Evolutionary conservation across 1,284 basidiomycete species (phyloP).

Genomic region (Naganishia sp.): DNA sequence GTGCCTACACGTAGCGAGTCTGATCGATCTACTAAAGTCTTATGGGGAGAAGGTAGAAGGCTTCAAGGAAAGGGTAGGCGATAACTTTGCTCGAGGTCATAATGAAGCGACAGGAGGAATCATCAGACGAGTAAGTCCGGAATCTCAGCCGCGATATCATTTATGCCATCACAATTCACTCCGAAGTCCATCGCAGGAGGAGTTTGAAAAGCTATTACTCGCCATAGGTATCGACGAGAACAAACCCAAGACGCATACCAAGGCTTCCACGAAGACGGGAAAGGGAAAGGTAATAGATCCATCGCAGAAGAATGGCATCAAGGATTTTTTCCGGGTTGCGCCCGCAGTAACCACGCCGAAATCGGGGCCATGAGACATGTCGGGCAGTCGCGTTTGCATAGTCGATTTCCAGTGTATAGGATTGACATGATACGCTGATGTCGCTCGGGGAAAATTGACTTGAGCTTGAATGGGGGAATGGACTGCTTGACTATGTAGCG

Average conservation of each 20-base stretch:
- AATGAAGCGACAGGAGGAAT: slow-evolving; percentile 55
- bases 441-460: too few relatives aligned
- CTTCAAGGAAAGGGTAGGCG: slow-evolving; percentile 49
- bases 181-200: slow-evolving; percentile 28
- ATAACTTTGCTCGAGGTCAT: slow-evolving; percentile 52
- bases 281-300: slow-evolving; percentile 33
- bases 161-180: too few relatives aligned
- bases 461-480: too few relatives aligned
- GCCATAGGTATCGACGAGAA: slow-evolving; percentile 39
- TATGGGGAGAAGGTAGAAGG: slow-evolving; percentile 45
- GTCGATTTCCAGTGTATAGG: background rate
- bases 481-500: too few relatives aligned
- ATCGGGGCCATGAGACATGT: background rate
- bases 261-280: slow-evolving; percentile 27
- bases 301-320: slow-evolving; percentile 34
- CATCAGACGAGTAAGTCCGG: slow-evolving; percentile 40
- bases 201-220: slow-evolving; percentile 37
- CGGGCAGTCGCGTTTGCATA: background rate
- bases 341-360: background rate
- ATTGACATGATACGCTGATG: too few relatives aligned
- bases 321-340: slow-evolving; percentile 37
- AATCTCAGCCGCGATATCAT: too few relatives aligned
- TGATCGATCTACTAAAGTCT: slow-evolving; percentile 46
- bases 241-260: slow-evolving; percentile 18
- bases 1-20: slow-evolving; percentile 38